These are phyloP conservation scores for Tuber indicum DNA, from an alignment of 495 filamentous ascomycete genomes.

Conservation along the genomic window DNA sequence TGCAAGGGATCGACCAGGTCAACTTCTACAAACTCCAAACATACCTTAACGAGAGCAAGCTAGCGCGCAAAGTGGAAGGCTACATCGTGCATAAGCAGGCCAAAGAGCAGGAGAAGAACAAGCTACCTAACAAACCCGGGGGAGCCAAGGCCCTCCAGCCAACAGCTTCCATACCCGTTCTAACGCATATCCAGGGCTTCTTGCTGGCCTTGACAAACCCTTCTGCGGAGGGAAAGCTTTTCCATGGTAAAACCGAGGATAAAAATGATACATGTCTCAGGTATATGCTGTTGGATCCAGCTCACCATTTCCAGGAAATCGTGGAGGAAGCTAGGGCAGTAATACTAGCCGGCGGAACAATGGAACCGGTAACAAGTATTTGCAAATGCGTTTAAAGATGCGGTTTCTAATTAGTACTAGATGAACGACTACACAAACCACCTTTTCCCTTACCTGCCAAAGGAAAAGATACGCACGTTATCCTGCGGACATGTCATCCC, in stretches of 20 bases:
- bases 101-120: slow-evolving; percentile 41
- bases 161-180: slow-evolving; percentile 56
- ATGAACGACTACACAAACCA: slow-evolving; percentile 82
- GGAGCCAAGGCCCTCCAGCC: slow-evolving; percentile 26
- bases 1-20: slow-evolving; percentile 89
- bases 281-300: slow-evolving; percentile 91
- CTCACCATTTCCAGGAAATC: slow-evolving; percentile 81
- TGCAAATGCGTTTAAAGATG: background rate
- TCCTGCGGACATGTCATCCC: slow-evolving; percentile 96
- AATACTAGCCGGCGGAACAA: slow-evolving; percentile 89
- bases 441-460: slow-evolving; percentile 69
- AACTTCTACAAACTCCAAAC: slow-evolving; percentile 80
- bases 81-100: slow-evolving; percentile 61
- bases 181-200: slow-evolving; percentile 80
- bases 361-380: slow-evolving; percentile 64
- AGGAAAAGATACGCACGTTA: slow-evolving; percentile 63
- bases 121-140: slow-evolving; percentile 14
- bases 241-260: slow-evolving; percentile 57
- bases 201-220: slow-evolving; percentile 79
- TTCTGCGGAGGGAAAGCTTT: slow-evolving; percentile 78
- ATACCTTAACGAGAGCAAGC: slow-evolving; percentile 86
- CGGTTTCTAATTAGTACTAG: slow-evolving; percentile 38
- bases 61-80: slow-evolving; percentile 89
- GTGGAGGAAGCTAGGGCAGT: slow-evolving; percentile 81
- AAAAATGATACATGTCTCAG: slow-evolving; percentile 57